Base-by-base conservation (phyloP, 768 basidiomycete genomes). In the Leucocoprinus sp. region DNA sequence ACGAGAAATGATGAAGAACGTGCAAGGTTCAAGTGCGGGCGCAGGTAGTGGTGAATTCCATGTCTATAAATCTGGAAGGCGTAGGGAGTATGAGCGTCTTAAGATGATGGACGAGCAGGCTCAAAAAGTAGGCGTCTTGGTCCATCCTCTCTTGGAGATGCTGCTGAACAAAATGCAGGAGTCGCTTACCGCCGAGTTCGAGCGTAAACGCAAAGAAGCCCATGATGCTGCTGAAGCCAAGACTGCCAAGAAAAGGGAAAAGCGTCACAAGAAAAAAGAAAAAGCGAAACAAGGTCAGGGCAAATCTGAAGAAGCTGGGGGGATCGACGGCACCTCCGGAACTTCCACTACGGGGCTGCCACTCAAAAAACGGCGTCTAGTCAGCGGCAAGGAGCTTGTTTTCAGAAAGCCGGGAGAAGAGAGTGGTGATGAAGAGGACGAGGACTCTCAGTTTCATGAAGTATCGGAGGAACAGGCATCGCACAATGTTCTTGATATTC, bases 1-100 rank as follows among this genome's bases (percentile, higher is more conserved):
- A 7, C 73, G 89, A 39, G 96, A 92, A 61, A 92, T 92, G 89
- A 97, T 99, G 89, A 97, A 96, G 75, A 98, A 98, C 55, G 95
- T 99, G 5, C 93, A 97, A 63, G 96, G 96, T 0, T 93, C 90
- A 12, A 91, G 89, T 62, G 93, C 96, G 5, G 96, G 95, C 36
- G 96, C 96, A 14, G 96, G 96, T 41, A 91, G 88, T 46, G 95
- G 95, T 34, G 93, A 95, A 64, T 97, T 98, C 59, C 96, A 99
- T 60, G 96, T 99, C 0, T 99, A 98, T 70, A 98, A 98, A 60
- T 93, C 95, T 14, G 82, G 84, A 52, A 69, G 96, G 51, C 74
- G 95, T 58, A 74, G 95, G 56, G 96, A 99, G 67, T 98, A 97
- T 56, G 96, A 99, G 64, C 70, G 96, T 47, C 60, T 98, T 47